Conservation (phyloP, 176 grass and related monocot species). For the Tillandsia fasciculata region DNA sequence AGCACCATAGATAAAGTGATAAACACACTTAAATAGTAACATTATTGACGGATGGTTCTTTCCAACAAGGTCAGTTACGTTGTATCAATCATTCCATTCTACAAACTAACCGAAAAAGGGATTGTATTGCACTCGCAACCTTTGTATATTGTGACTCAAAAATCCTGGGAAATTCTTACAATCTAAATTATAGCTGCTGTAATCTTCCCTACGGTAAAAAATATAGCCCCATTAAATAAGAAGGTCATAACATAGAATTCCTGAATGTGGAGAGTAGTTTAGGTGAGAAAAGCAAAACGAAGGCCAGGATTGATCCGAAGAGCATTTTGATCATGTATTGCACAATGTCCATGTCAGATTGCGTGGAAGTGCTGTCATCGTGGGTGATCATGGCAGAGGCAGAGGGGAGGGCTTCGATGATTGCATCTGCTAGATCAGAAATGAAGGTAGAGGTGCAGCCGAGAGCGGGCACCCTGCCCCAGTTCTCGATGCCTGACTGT, state of each 20-base stretch:
- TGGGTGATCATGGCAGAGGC: constrained; percentile 32
- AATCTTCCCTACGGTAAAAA: too few species aligned
- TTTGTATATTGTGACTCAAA: constrained; percentile 13
- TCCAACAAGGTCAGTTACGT: too few species aligned
- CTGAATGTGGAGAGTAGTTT: constrained; percentile 53
- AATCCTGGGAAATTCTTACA: too few species aligned
- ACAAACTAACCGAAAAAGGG: too few species aligned
- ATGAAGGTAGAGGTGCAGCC: constrained; percentile 71
- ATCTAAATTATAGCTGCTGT: too few species aligned
- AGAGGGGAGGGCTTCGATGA: constrained; percentile 61
- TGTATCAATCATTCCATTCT: too few species aligned
- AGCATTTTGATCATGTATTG: constrained; percentile 56
- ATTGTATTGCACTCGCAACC: too few species aligned
- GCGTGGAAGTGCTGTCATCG: background rate
- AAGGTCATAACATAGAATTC: constrained; percentile 37
- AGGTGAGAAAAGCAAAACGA: constrained; percentile 62
- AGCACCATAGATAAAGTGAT: too few species aligned
- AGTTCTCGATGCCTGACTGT: constrained; percentile 83
- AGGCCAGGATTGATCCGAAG: constrained; percentile 63
- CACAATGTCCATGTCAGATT: constrained; percentile 41
- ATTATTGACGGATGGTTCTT: too few species aligned
- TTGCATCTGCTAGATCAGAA: constrained; percentile 66
- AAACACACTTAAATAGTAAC: too few species aligned
- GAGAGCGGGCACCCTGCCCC: constrained; percentile 90
- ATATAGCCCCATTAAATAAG: too few species aligned